Evolutionary conservation across 2,329 filamentous ascomycete genomes (phyloP).

Genomic region (Helminthosporium solani): DNA sequence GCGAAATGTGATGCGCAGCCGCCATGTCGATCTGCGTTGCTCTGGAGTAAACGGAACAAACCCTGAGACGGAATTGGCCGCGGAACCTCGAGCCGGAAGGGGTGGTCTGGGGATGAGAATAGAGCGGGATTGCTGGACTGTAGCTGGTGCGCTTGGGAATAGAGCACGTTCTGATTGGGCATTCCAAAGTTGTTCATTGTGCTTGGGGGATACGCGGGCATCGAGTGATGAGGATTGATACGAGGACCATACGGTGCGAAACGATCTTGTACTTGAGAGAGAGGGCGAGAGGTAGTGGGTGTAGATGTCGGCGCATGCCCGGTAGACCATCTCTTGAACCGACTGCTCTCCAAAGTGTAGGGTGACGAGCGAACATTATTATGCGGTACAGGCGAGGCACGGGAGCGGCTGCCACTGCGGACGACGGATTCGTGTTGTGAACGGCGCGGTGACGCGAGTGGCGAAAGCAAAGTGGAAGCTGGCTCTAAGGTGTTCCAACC

Average conservation of each 20-base stretch:
- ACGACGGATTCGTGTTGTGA: conserved; percentile 54
- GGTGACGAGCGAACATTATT: conserved; percentile 68
- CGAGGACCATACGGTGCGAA: conserved; percentile 61
- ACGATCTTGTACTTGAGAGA: conserved; percentile 60
- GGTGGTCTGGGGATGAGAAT: conserved; percentile 53
- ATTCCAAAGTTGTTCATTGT: conserved; percentile 34
- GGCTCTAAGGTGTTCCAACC: conserved; percentile 66
- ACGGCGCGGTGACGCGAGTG: conserved; percentile 69
- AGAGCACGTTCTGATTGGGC: conserved; percentile 39
- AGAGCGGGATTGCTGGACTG: conserved; percentile 50
- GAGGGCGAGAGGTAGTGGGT: conserved; percentile 57
- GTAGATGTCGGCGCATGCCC: conserved; percentile 62
- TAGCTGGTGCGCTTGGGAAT: conserved; percentile 52
- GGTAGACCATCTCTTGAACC: conserved; percentile 76
- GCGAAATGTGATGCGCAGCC: conserved; percentile 65
- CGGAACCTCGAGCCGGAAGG: conserved; percentile 58
- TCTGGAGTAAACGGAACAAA: conserved; percentile 71
- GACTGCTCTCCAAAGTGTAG: conserved; percentile 66
- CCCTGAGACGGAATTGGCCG: conserved; percentile 66
- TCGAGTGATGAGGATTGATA: conserved; percentile 47
- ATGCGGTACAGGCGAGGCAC: conserved; percentile 70
- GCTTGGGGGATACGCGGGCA: conserved; percentile 40
- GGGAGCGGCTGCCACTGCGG: conserved; percentile 62
- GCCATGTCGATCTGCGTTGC: conserved; percentile 69
- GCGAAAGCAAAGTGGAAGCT: conserved; percentile 69